Evolutionary conservation across 192 early-diverging fungal genomes (phyloP).

Genomic region (Allomyces macrogynus): DNA sequence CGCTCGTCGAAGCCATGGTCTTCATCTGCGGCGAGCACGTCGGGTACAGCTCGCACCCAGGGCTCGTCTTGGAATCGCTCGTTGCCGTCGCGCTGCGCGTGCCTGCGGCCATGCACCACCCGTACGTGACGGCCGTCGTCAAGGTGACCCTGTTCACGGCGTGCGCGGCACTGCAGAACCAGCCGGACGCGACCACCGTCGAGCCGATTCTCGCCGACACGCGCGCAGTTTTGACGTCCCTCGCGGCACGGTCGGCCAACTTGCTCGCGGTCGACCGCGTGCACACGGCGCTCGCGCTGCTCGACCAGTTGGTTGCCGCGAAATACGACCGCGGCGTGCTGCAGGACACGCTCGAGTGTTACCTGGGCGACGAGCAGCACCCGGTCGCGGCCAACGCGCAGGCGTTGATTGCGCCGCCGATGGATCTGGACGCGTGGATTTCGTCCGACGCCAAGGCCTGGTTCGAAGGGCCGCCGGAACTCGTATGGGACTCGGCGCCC

Average conservation of each 20-base stretch:
- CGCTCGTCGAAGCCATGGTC: not conserved
- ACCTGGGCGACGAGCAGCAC: not conserved
- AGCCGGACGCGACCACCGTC: constrained; percentile 20
- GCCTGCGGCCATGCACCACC: not conserved
- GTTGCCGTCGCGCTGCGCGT: too few species aligned
- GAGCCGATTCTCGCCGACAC: not conserved
- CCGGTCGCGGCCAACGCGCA: not conserved
- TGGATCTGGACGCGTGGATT: not conserved
- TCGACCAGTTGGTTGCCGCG: not conserved
- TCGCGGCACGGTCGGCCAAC: too few species aligned
- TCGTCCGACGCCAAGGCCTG: not conserved
- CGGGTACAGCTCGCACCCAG: not conserved
- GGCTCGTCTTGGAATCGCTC: not conserved
- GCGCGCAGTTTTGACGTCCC: too few species aligned
- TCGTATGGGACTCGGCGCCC: not conserved
- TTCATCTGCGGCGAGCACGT: not conserved
- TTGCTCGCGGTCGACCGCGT: too few species aligned
- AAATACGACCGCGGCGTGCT: not conserved
- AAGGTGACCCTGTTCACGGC: constrained; percentile 32
- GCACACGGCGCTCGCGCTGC: not conserved
- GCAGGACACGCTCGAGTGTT: not conserved
- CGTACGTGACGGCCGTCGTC: constrained; percentile 32
- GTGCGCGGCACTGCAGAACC: not conserved
- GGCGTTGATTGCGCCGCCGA: not conserved
- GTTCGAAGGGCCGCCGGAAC: not conserved